These are phyloP conservation scores for Phaffia tasmanica DNA, from an alignment of 768 basidiomycete genomes.

Conservation along the genomic window DNA sequence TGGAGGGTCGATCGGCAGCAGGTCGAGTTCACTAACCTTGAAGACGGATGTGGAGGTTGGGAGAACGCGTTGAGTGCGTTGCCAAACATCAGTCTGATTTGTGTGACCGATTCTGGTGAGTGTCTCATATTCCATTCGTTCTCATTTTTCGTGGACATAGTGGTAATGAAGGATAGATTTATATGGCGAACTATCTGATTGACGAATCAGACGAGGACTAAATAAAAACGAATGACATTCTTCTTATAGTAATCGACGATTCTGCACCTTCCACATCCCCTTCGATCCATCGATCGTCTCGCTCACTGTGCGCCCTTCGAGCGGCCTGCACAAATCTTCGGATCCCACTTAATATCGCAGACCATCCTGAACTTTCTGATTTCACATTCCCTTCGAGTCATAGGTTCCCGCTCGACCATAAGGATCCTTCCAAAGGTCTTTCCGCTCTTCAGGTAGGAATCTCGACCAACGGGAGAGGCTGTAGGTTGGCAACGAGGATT, in stretches of 20 bases:
- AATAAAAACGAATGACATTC: background rate
- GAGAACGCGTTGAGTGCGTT: too few relatives aligned
- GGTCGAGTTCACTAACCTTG: conserved; percentile 37
- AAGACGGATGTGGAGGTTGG: conserved; percentile 36
- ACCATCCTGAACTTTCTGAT: conserved; percentile 74
- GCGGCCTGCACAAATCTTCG: conserved; percentile 47
- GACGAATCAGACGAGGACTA: background rate
- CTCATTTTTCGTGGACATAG: too few relatives aligned
- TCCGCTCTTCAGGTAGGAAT: conserved; percentile 52
- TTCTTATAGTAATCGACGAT: conserved; percentile 2
- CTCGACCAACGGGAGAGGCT: conserved; percentile 85
- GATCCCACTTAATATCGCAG: conserved; percentile 75
- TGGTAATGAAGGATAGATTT: too few relatives aligned
- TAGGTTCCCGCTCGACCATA: conserved; percentile 51
- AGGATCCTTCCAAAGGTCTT: conserved; percentile 27
- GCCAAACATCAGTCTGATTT: background rate
- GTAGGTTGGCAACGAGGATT: conserved; percentile 66
- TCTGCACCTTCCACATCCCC: conserved; percentile 27
- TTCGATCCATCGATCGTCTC: conserved; percentile 40
- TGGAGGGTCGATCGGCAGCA: conserved; percentile 52
- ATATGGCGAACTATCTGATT: conserved; percentile 43
- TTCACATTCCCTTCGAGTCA: conserved; percentile 79
- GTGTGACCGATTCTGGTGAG: background rate
- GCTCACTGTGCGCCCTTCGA: conserved; percentile 53
- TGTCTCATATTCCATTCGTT: too few relatives aligned